Percentiles rank a stretch among this genome's conserved stretches.
These are phyloP conservation scores for Ustanciosporium gigantosporum DNA, from an alignment of 1,284 basidiomycete species.

Conservation along the genomic window DNA sequence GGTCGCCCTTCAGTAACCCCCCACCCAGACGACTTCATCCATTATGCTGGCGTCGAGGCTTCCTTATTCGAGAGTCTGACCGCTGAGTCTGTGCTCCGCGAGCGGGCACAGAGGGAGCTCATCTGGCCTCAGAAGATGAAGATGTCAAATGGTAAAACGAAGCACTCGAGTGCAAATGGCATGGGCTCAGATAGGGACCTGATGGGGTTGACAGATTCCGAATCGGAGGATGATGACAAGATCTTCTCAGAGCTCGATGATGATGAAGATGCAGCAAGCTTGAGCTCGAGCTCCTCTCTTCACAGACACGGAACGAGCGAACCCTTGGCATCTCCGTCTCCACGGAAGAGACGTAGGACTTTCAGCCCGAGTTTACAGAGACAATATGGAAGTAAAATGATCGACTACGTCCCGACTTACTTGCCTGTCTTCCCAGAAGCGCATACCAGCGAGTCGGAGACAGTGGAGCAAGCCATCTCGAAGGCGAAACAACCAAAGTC, in stretches of 20 bases:
- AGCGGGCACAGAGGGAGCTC: constrained; percentile 11
- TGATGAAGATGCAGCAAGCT: not conserved
- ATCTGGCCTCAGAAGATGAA: constrained; percentile 13
- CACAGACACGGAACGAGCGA: not conserved
- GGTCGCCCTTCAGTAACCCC: constrained; percentile 16
- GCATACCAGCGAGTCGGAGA: not conserved
- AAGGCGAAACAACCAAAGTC: too few species aligned
- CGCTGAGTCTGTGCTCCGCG: constrained; percentile 17
- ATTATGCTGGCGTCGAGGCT: constrained; percentile 9
- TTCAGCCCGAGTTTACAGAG: constrained; percentile 1
- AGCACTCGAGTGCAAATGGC: too few species aligned
- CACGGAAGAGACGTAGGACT: constrained; percentile 7
- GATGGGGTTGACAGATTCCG: not conserved
- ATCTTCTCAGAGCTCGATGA: not conserved
- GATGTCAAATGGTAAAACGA: not conserved
- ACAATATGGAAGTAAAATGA: constrained; percentile 13
- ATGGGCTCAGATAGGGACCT: not conserved
- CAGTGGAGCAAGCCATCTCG: too few species aligned
- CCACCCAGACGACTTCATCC: constrained; percentile 8
- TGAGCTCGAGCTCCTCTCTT: not conserved
- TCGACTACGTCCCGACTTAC: constrained; percentile 33
- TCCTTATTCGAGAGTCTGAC: constrained; percentile 12
- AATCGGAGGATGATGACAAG: not conserved
- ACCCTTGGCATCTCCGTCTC: not conserved
- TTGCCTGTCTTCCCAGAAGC: constrained; percentile 18